Evolutionary conservation across 2,329 filamentous ascomycete species (phyloP).

Genomic region (Colletotrichum theobromicola): DNA sequence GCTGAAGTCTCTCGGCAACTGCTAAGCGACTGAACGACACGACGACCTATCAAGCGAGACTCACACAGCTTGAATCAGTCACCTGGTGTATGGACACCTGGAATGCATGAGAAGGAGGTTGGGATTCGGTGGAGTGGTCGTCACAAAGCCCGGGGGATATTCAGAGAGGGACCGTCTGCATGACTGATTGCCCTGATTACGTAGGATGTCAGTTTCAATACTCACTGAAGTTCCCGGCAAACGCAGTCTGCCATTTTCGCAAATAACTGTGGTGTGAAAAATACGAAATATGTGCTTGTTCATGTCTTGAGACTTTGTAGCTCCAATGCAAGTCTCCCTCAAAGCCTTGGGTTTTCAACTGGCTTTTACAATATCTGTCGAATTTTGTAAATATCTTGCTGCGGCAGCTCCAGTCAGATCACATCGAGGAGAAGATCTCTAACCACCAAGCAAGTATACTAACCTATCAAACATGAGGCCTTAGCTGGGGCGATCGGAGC

Average conservation of each 20-base stretch:
- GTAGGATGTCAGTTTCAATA: not conserved
- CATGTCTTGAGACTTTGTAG: not conserved
- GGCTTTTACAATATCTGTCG: not conserved
- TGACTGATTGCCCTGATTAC: not conserved
- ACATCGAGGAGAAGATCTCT: no score
- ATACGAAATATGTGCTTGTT: not conserved
- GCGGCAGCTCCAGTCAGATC: no score
- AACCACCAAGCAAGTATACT: no score
- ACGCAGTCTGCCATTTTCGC: no score
- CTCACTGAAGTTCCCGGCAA: not conserved
- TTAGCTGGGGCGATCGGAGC: no score
- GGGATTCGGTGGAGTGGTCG: not conserved
- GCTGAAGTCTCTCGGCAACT: not conserved
- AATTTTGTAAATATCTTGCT: no score
- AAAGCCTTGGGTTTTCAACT: not conserved
- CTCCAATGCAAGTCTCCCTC: not conserved
- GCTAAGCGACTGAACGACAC: not conserved
- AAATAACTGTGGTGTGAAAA: not conserved
- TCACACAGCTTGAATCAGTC: not conserved
- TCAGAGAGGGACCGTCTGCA: accelerated
- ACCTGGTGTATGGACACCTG: not conserved
- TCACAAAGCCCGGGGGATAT: not conserved
- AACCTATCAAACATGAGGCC: no score
- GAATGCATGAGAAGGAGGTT: not conserved
- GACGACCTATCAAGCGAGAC: not conserved